Conservation (phyloP, 176 grass and related monocot species). For the Luzula sylvatica region DNA sequence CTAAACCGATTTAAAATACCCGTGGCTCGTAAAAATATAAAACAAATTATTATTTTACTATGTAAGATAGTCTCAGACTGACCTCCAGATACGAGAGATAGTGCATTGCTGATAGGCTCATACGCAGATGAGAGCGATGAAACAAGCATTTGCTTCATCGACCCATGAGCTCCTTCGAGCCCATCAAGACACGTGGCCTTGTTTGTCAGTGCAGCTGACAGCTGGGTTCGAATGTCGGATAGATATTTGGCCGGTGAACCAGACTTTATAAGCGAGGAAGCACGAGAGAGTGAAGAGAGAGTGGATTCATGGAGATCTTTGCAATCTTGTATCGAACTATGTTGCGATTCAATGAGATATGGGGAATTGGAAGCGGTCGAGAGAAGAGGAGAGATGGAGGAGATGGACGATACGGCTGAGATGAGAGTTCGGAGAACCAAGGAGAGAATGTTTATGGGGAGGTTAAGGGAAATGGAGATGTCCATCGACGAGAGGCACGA, state of each 20-base stretch:
- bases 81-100: constrained; percentile 41
- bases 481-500: constrained; percentile 33
- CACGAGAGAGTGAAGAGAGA: constrained; percentile 27
- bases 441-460: constrained; percentile 30
- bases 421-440: constrained; percentile 31
- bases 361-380: background rate
- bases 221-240: constrained; percentile 33
- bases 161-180: constrained; percentile 27
- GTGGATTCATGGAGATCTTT: constrained; percentile 40
- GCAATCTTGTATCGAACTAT: constrained; percentile 55
- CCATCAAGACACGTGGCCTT: constrained; percentile 57
- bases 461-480: constrained; percentile 22
- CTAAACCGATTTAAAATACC: background rate
- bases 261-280: constrained; percentile 18
- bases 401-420: constrained; percentile 26
- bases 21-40: background rate
- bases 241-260: constrained; percentile 17
- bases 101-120: constrained; percentile 58
- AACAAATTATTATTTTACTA: too few species aligned
- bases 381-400: constrained; percentile 34
- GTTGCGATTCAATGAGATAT: constrained; percentile 17
- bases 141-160: constrained; percentile 13
- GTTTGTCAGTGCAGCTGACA: constrained; percentile 55
- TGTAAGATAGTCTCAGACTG: background rate
- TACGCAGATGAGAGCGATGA: constrained; percentile 44